Conservation (phyloP, 2,329 filamentous ascomycete species). For the Botrytis byssoidea region DNA sequence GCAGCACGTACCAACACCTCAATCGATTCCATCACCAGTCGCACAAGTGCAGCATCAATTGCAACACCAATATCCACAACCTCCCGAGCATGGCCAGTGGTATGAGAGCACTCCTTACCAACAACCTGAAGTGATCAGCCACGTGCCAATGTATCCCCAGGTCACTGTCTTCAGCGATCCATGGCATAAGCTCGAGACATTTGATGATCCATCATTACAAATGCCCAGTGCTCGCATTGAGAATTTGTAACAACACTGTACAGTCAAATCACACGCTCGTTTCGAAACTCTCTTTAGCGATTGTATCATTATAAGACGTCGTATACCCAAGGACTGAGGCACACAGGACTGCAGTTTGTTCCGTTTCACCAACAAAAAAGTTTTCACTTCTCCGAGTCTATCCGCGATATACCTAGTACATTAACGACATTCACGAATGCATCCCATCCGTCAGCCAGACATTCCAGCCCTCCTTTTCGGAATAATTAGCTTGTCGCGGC, state of each 20-base stretch:
- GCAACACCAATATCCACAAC: slow-evolving; percentile 44
- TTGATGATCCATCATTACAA: slow-evolving; percentile 56
- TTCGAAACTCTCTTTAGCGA: slow-evolving; percentile 25
- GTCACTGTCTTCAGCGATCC: slow-evolving; percentile 51
- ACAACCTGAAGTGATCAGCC: slow-evolving; percentile 54
- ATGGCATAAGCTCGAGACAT: slow-evolving; percentile 56
- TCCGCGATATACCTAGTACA: slow-evolving; percentile 2
- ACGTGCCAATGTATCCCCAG: slow-evolving; percentile 52
- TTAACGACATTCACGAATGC: background rate
- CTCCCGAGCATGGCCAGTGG: slow-evolving; percentile 50
- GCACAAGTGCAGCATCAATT: slow-evolving; percentile 37
- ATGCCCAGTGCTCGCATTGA: slow-evolving; percentile 59
- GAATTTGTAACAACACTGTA: slow-evolving; percentile 45
- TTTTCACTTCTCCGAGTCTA: slow-evolving; percentile 16
- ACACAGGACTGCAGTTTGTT: slow-evolving; percentile 33
- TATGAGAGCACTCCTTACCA: slow-evolving; percentile 53
- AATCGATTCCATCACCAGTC: slow-evolving; percentile 35
- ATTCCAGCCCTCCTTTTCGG: background rate
- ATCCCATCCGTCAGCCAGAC: background rate
- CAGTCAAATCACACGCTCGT: slow-evolving; percentile 12
- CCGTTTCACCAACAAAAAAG: slow-evolving; percentile 11
- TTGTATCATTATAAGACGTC: slow-evolving; percentile 31
- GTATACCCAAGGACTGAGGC: slow-evolving; percentile 33
- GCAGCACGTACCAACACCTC: slow-evolving; percentile 33
- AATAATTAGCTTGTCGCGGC: background rate